Base-by-base conservation (phyloP, 192 early-diverging fungal species). In the Obelidium mucronatum region DNA sequence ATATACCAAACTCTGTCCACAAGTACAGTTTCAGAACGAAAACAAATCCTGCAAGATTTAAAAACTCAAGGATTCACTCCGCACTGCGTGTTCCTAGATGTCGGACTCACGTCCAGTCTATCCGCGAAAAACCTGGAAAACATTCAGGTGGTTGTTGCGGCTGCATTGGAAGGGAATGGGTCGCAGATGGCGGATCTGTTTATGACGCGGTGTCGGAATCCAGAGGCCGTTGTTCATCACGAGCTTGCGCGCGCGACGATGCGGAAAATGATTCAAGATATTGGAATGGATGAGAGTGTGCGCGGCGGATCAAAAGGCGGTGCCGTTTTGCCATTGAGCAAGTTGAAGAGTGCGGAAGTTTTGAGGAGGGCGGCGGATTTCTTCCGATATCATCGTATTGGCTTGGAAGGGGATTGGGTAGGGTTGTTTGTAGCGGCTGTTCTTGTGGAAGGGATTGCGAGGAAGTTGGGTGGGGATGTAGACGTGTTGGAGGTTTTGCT, bases 381-480 rank as follows among this genome's bases (percentile, higher is more conserved):
- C 85, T 96, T 98, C 3, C 87, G 96, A 22, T 78, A 83, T 5
- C 94, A 98, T 80, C 94, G 94, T 67, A 95, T 98, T 2, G 91
- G 93, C 69, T 84, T 98, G 61, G 97, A 96, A 73, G 94, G 95
- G 0, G 96, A 97, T 67, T 98, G 96, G 84, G 90, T 93, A 8
- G 97, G 96, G 80, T 88, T 97, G 11, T 89, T 94, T 24, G 91
- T 98, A 40, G 90, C 92, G 17, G 93, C 95, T 73, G 86, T 97
- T 80, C 84, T 98, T 68, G 77, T 98, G 2, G 97, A 98, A 80
- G 97, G 97, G 0, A 93, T 98, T 80, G 97, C 96, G 13, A 78
- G 94, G 33, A 86, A 91, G 61, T 77, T 98, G 64, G 93, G 97
- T 78, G 94, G 95, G 0, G 90, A 95, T 19, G 85, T 96, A 26